Percentiles rank a stretch among this genome's conserved stretches.
These are phyloP conservation scores for Isoetes taiwanensis DNA, from an alignment of 75 land plant species.

Conservation along the genomic window DNA sequence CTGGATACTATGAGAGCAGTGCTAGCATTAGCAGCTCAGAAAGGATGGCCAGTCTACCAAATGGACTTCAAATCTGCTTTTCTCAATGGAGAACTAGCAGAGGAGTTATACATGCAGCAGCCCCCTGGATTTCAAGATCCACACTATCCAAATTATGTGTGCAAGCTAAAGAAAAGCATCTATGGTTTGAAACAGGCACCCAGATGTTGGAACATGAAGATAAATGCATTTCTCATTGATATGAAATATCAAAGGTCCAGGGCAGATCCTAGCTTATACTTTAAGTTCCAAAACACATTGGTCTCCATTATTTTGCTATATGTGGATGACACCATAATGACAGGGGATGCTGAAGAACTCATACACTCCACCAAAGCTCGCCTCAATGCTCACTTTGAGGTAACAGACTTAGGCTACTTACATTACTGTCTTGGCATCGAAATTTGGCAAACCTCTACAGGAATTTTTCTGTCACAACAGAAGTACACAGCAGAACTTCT, in stretches of 20 bases:
- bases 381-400: not conserved
- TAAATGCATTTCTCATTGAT: not conserved
- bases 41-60: not conserved
- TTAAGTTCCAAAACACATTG: not conserved
- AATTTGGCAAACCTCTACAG: no score
- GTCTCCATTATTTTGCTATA: slow-evolving; percentile 7
- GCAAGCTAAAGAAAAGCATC: slow-evolving; percentile 7
- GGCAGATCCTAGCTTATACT: slow-evolving; percentile 10
- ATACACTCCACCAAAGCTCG: not conserved
- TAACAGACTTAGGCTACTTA: slow-evolving; percentile 12
- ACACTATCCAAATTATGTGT: slow-evolving; percentile 11
- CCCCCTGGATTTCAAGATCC: slow-evolving; percentile 18
- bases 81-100: slow-evolving; percentile 7
- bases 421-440: slow-evolving; percentile 11
- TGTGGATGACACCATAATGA: slow-evolving; percentile 19
- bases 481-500: no score
- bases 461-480: no score
- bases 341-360: not conserved
- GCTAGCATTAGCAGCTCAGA: slow-evolving; percentile 6
- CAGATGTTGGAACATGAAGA: slow-evolving; percentile 8
- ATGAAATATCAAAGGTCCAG: not conserved
- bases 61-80: slow-evolving; percentile 11
- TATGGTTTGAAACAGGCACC: slow-evolving; percentile 24
- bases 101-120: slow-evolving; percentile 6
- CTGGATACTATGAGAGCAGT: slow-evolving; percentile 3